phyloP scores from a whole-genome alignment of 164 flowering plant species.

The Warburgia ugandensis region DNA sequence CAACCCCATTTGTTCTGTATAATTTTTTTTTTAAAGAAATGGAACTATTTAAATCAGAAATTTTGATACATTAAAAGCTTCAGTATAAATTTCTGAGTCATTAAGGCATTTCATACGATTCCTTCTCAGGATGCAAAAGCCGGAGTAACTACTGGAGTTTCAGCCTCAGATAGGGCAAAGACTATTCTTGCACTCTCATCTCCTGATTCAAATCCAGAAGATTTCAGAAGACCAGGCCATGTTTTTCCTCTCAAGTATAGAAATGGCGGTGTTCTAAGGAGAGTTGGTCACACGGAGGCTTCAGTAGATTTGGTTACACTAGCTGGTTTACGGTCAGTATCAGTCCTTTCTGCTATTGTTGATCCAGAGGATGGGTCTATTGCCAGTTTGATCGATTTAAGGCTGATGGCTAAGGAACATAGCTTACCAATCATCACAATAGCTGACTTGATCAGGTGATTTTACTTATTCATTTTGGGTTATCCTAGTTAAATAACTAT shows the following conservation, averaged over 20 bases:
- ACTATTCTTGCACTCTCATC: slow-evolving; percentile 75
- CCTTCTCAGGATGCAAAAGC: slow-evolving; percentile 55
- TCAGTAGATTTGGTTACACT: slow-evolving; percentile 69
- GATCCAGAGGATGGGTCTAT: slow-evolving; percentile 74
- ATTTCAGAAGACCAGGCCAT: slow-evolving; percentile 86
- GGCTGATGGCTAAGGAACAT: slow-evolving; percentile 50
- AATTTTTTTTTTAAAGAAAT: too few species aligned
- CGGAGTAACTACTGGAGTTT: slow-evolving; percentile 80
- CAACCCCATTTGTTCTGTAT: background rate
- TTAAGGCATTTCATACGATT: background rate
- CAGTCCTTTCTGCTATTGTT: slow-evolving; percentile 66
- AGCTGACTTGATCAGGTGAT: slow-evolving; percentile 76
- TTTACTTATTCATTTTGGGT: too few species aligned
- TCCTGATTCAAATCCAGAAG: slow-evolving; percentile 56
- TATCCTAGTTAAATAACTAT: too few species aligned
- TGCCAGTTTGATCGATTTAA: slow-evolving; percentile 45
- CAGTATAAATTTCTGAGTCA: background rate
- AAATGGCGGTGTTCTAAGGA: slow-evolving; percentile 76
- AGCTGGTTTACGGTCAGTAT: slow-evolving; percentile 62
- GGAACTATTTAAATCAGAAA: too few species aligned
- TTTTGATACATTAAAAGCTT: too few species aligned
- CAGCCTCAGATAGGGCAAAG: slow-evolving; percentile 78
- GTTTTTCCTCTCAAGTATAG: slow-evolving; percentile 89
- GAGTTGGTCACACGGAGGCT: slow-evolving; percentile 95
- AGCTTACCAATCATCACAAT: slow-evolving; percentile 61